Base-by-base conservation (phyloP, 2,329 filamentous ascomycete genomes). In the Exophiala mesophila region DNA sequence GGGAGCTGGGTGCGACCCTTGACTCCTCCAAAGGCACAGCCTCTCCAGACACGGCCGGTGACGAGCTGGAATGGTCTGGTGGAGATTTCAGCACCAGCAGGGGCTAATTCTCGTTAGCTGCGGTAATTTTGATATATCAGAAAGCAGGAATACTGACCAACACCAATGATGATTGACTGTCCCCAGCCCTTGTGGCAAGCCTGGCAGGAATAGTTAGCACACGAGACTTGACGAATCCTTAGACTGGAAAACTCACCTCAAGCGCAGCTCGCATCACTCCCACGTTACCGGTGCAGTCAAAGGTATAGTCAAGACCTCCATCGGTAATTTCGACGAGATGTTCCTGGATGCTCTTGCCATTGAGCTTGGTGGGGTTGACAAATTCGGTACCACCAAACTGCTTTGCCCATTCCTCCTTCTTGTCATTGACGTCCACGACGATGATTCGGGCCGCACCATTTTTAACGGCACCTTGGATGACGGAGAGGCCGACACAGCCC, bases 151-250 rank as follows among this genome's bases (percentile, higher is more conserved):
- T 10, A 44, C 44, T 47, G 3, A 49, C 90, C 90, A 53, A 98
- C 92, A 67, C 92, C 92, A 60, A 98, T 98, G 66, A 98, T 80
- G 67, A 98, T 95, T 63, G 85, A 94, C 76, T 96, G 80, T 59
- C 92, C 92, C 92, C 92, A 98, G 36, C 92, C 92, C 80, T 98
- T 98, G 76, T 98, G 92, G 74, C 89, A 97, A 36, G 92, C 89
- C 73, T 98, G 90, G 29, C 26, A n/a, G 13, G 7, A 24, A 24
- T 15, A n/a, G 36, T 41, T 23, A 45, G 31, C 20, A 24, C 13
- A 4, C 6, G 5, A 19, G 15, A 18, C n/a, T n/a, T n/a, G n/a
- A n/a, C n/a, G n/a, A n/a, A n/a, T n/a, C n/a, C n/a, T n/a, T n/a
- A n/a, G n/a, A n/a, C n/a, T n/a, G n/a, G n/a, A 9, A 28, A 9